Base-by-base conservation (phyloP, 1,139 yeast genomes). In the Yamadazyma sp. region DNA sequence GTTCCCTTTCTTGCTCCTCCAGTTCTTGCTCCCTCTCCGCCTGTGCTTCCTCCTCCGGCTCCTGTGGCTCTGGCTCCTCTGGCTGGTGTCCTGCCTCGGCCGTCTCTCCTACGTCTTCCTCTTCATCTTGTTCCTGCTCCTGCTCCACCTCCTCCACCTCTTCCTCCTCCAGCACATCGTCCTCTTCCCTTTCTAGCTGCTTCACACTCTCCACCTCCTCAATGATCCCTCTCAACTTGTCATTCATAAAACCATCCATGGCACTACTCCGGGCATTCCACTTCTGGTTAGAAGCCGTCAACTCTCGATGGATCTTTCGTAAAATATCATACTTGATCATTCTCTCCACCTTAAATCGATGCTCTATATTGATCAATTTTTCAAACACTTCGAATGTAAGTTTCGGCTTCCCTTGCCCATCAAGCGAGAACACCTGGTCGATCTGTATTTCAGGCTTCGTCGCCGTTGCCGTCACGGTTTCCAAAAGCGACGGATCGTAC, bases 261-360 rank as follows among this genome's bases (percentile, higher is more conserved):
- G 60, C 59, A 16, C 56, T 55, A 44, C 73, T 75, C 39, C 75
- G 55, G 2, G 56, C 44, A 6, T 59, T 61, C 79, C 81, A 74
- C 43, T 64, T 64, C 37, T 56, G 60, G 44, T 67, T 72, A 27
- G 62, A 57, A 8, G 57, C 53, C 3, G 52, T 49, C 20, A 69
- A 51, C 34, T 64, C 70, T 37, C 58, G 55, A 42, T 64, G 66
- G 16, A 67, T 57, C 33, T 57, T 55, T 9, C 54, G 50, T 40
- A 71, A 55, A 2, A 69, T 53, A 40, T 70, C 76, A 47, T 64
- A 61, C 40, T 65, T 63, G 31, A 70, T 52, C 51, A 66, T 59
- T 39, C 58, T 49, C 43, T 63, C 57, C 35, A 69, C 48, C 25
- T 73, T 55, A 33, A 64, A 49, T 27, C 65, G 49, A 40, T 54